Evolutionary conservation across 805 yeast genomes (phyloP).

Genomic region (Spencermartinsiella europaea): DNA sequence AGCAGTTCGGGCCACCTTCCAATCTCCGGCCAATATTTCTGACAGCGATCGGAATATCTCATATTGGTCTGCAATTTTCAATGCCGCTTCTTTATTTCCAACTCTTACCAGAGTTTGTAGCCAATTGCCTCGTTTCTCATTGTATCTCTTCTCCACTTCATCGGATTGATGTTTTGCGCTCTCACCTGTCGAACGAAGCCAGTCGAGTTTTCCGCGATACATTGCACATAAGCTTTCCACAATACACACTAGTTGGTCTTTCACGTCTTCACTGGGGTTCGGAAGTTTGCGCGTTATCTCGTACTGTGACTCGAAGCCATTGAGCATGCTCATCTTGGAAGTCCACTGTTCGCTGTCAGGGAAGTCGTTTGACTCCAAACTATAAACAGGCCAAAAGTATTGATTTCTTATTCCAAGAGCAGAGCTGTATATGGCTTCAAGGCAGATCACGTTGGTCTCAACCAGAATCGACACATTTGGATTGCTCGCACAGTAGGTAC

Average conservation of each 20-base stretch:
- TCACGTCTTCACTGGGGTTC: constrained; percentile 6
- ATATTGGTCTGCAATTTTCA: constrained; percentile 60
- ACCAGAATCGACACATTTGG: constrained; percentile 7
- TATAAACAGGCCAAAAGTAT: constrained; percentile 14
- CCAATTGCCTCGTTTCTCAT: constrained; percentile 47
- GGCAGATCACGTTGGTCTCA: constrained; percentile 15
- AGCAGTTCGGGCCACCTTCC: constrained; percentile 20
- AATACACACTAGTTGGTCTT: constrained; percentile 32
- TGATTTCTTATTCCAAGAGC: constrained; percentile 17
- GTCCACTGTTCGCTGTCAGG: constrained; percentile 24
- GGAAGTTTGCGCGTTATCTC: constrained; percentile 16
- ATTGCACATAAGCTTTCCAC: constrained; percentile 40
- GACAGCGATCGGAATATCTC: constrained; percentile 62
- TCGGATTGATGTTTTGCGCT: constrained; percentile 10
- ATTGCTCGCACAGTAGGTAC: background rate
- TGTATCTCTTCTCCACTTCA: constrained; percentile 18
- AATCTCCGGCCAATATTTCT: constrained; percentile 44
- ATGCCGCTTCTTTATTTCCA: constrained; percentile 48
- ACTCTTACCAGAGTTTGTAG: constrained; percentile 48
- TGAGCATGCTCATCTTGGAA: constrained; percentile 19
- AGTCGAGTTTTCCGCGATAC: constrained; percentile 18
- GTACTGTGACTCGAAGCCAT: constrained; percentile 23
- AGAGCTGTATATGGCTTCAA: constrained; percentile 16
- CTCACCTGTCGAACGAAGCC: constrained; percentile 12
- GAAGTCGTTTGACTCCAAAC: constrained; percentile 11